Base-by-base conservation (phyloP, 345 rosid genomes). In the Boechera retrofracta region DNA sequence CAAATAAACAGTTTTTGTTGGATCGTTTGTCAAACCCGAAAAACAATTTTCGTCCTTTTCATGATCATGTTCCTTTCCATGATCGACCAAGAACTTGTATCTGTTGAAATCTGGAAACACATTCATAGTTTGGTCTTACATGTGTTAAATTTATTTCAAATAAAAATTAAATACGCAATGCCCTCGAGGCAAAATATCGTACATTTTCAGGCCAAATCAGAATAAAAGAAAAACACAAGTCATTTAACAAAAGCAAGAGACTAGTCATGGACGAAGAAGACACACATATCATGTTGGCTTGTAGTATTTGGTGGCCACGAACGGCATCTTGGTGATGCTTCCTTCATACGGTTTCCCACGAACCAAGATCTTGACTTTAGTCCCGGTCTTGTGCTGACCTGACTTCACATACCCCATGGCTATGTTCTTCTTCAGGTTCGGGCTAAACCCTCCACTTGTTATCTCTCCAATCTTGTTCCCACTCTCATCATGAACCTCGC, bases 401-500 rank as follows among this genome's bases (percentile, higher is more conserved):
- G 99, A 93, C 71, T 93, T 93, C 64, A 96, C 98, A 6, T 93
- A 96, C 33, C 99, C 97, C 99, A 96, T 96, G 32, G 97, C 89
- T 59, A 96, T 89, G 85, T 93, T 93, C 90, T 91, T 93, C 96
- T 93, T 93, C 45, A 93, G 83, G 91, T 94, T 91, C 2, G 99
- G 97, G 76, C 98, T 91, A 44, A 96, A 96, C 68, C 98, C 99
- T 7, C 97, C 97, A 15, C 99, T 96, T 8, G 99, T 96, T 74
- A 96, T 76, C 86, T 96, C 97, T 15, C 98, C 98, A 5, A 89
- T 90, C 80, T 83, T 86, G 32, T 77, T 77, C 33, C 99, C 97
- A 12, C 68, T 84, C 48, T 87, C 96, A 69, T 93, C 88, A 64
- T 89, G 94, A 65, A 93, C 87, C 90, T 91, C 96, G 36, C 99